Evolutionary conservation across 2,329 filamentous ascomycete genomes (phyloP).

Genomic region (Aspergillus sclerotialis): DNA sequence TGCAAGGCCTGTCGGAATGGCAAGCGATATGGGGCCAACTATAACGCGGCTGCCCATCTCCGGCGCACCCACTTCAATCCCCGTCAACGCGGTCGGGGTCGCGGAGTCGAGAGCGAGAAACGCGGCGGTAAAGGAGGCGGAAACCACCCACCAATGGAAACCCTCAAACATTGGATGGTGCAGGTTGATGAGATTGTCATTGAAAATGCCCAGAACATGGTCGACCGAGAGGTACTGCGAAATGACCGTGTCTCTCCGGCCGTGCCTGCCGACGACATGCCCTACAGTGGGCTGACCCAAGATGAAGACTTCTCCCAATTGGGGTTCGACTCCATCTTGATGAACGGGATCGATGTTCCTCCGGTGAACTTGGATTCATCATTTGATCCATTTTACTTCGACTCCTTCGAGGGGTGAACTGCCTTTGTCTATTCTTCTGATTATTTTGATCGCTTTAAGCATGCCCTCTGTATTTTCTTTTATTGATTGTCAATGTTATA

Average conservation of each 20-base stretch:
- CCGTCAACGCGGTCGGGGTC: slow-evolving; percentile 48
- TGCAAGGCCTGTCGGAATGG: slow-evolving; percentile 74
- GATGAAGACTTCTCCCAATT: slow-evolving; percentile 13
- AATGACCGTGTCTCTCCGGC: slow-evolving; percentile 12
- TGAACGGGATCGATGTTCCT: slow-evolving; percentile 22
- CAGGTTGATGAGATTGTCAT: slow-evolving; percentile 46
- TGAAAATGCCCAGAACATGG: slow-evolving; percentile 23
- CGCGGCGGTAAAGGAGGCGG: slow-evolving; percentile 57
- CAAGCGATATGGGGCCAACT: slow-evolving; percentile 85
- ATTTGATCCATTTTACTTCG: slow-evolving; percentile 15
- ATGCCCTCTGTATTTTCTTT: background rate
- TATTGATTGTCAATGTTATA: no score
- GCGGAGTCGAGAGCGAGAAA: slow-evolving; percentile 53
- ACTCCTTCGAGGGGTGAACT: background rate
- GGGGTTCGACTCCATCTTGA: slow-evolving; percentile 19
- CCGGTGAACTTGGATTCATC: slow-evolving; percentile 26
- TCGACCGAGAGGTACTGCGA: slow-evolving; percentile 17
- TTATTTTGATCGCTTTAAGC: no score
- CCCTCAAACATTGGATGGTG: slow-evolving; percentile 54
- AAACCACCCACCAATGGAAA: slow-evolving; percentile 55
- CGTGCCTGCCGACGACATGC: slow-evolving; percentile 9
- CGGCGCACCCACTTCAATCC: slow-evolving; percentile 81
- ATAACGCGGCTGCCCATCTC: slow-evolving; percentile 89
- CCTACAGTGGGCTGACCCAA: slow-evolving; percentile 8
- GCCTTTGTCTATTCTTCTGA: slow-evolving; percentile 18